These are phyloP conservation scores for Rauvolfia tetraphylla DNA, from an alignment of 257 asterid genomes.

Conservation along the genomic window DNA sequence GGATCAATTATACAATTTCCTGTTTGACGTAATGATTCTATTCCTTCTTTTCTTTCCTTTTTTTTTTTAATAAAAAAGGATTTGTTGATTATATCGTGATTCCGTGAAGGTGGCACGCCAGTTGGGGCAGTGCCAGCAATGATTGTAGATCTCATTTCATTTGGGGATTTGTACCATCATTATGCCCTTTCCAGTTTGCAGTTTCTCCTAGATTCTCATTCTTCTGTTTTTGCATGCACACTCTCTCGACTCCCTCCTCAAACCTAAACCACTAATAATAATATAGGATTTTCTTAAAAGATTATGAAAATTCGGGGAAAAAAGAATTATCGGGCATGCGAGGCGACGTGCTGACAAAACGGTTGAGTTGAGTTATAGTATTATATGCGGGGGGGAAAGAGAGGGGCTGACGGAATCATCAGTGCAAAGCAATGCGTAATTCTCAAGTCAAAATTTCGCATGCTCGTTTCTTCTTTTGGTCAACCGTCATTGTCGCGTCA, in stretches of 20 bases:
- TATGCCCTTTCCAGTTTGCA: conserved; percentile 1
- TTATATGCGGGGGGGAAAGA: too few species aligned
- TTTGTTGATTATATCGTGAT: background rate
- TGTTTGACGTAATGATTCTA: background rate
- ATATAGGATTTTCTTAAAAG: too few species aligned
- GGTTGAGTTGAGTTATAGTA: background rate
- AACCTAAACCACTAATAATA: too few species aligned
- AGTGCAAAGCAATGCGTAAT: conserved; percentile 8
- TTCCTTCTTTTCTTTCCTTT: background rate
- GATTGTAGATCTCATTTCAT: conserved; percentile 14
- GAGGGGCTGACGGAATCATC: conserved; percentile 1
- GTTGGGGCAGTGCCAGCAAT: conserved; percentile 12
- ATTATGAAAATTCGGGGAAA: too few species aligned
- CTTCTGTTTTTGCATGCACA: background rate
- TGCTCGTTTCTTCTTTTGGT: background rate
- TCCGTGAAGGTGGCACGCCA: conserved; percentile 16
- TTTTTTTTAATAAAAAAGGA: background rate
- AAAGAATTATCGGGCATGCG: too few species aligned
- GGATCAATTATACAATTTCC: background rate
- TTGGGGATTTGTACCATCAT: conserved; percentile 29
- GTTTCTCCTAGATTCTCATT: too few species aligned
- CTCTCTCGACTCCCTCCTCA: too few species aligned
- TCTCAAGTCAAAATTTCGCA: conserved; percentile 13
- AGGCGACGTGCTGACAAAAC: conserved; percentile 6
- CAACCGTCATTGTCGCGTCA: background rate